Evolutionary conservation across 2,329 filamentous ascomycete genomes (phyloP).

Genomic region (Fusarium sp.): DNA sequence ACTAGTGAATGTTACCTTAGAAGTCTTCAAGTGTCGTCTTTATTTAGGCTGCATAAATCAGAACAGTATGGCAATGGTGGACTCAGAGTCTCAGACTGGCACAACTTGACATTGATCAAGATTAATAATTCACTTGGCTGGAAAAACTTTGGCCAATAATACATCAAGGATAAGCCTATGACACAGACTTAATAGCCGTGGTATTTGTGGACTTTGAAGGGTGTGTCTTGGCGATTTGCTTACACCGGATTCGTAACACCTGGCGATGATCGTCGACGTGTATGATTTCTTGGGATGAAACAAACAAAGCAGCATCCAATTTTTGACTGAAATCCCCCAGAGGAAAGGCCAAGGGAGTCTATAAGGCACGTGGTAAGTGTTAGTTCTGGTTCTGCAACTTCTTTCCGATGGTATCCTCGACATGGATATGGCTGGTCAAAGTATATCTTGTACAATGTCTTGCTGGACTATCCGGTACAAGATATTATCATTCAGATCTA

Average conservation of each 20-base stretch:
- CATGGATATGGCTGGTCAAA: neutral
- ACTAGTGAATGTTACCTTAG: neutral
- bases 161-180: neutral
- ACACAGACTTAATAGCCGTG: neutral
- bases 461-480: neutral
- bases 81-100: neutral
- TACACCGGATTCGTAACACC: neutral
- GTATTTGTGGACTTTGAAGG: neutral
- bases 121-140: neutral
- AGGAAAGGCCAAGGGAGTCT: neutral
- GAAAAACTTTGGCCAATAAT: neutral
- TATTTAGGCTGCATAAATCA: neutral
- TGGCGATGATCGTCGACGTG: neutral
- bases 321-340: neutral
- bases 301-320: neutral
- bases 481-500: neutral
- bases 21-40: neutral
- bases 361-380: neutral
- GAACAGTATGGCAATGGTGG: neutral
- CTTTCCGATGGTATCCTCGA: too few species aligned
- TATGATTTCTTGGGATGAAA: neutral
- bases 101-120: neutral
- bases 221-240: neutral
- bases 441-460: neutral
- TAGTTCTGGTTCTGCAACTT: neutral